Conservation (phyloP, 129 eudicot species). For the Pseudognaphalium luteoalbum region DNA sequence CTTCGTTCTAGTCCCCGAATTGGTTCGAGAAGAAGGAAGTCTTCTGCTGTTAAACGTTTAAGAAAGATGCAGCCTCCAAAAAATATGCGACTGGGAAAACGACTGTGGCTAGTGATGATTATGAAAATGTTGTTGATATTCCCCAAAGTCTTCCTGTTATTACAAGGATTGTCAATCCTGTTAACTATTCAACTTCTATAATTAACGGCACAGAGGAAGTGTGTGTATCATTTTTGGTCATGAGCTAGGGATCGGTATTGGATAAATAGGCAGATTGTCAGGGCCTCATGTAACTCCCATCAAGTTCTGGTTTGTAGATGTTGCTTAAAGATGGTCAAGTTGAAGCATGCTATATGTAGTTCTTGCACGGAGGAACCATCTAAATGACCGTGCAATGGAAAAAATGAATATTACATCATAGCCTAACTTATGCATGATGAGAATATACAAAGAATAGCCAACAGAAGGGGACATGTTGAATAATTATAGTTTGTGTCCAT, state of each 20-base stretch:
- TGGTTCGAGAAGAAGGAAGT: slow-evolving; percentile 72
- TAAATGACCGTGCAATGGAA: no score
- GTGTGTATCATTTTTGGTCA: slow-evolving; percentile 63
- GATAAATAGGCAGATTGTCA: no score
- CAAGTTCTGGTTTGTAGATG: no score
- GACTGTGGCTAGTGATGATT: slow-evolving; percentile 26
- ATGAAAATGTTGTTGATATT: slow-evolving; percentile 15
- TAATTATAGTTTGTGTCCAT: no score
- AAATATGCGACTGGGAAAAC: slow-evolving; percentile 23
- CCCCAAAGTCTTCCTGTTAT: slow-evolving; percentile 37
- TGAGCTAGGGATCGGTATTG: slow-evolving; percentile 1
- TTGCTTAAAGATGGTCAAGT: no score
- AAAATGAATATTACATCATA: no score
- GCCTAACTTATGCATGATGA: no score
- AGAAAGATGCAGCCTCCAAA: slow-evolving; percentile 33
- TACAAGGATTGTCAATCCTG: slow-evolving; percentile 62
- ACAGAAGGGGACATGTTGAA: no score
- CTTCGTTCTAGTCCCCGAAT: slow-evolving; percentile 43
- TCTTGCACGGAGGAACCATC: no score
- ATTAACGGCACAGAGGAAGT: slow-evolving; percentile 51
- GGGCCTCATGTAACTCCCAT: no score
- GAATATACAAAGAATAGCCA: no score
- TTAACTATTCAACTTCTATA: slow-evolving; percentile 56
- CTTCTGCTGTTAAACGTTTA: slow-evolving; percentile 79
- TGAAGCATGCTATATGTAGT: no score